Evolutionary conservation across 495 filamentous ascomycete genomes (phyloP), one percentile per base, ranked within the genome.

Genomic region (Annulohypoxylon stygium): DNA sequence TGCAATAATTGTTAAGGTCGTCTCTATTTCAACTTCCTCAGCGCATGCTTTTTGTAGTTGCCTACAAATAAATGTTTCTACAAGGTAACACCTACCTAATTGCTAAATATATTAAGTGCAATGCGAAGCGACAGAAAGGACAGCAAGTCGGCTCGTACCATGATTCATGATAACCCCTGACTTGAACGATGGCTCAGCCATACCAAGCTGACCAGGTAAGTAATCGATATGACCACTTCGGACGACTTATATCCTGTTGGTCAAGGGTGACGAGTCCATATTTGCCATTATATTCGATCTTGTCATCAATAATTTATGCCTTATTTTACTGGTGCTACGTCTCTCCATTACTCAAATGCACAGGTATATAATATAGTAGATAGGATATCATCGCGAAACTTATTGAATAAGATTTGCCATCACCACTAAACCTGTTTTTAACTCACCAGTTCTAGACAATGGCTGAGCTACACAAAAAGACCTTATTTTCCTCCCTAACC

Each of bases 131-230:
- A 16, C n/a, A 20, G 16, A 47, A 14, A 18, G 43, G 43, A 47
- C 18, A 47, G 5, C 43, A 47, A 20, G 16, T 20, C 4, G 43
- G 43, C 43, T 47, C 43, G n/a, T 20, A 47, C 18, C 43, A 9
- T 47, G 43, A 47, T 47, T 47, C 43, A 47, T 20, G 16, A 47
- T 47, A 47, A 47, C 43, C 43, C 43, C 43, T 47, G 43, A 47
- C 43, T 47, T 47, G 16, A 45, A n/a, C 4, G 41, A 45, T 45
- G 14, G 41, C 41, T 45, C 14, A 45, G 41, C 41, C 14, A n/a
- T 45, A 47, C 5, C 43, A 18, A 47, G 43, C 43, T 20, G n/a
- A 20, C n/a, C 43, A 47, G 16, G n/a, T 47, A 47, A 9, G 43
- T 20, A 18, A 47, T 47, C n/a, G 4, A 47, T 18, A 47, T 47